Base-by-base conservation (phyloP, 108 stramenopile genomes). In the Pseudonitzschia multiseries region DNA sequence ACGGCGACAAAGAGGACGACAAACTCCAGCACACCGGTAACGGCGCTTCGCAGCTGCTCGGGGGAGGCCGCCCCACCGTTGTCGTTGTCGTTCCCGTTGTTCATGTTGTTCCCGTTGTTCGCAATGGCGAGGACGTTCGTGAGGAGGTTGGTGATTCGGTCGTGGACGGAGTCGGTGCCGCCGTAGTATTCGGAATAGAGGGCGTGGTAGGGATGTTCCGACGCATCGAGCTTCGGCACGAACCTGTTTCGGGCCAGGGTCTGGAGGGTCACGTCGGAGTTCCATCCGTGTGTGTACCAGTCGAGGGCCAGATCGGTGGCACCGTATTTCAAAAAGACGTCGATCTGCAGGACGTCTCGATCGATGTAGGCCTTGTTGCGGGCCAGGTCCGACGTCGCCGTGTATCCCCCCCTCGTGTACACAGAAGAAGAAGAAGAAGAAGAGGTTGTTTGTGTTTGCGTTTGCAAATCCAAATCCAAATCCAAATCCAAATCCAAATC, bases 201-300 rank as follows among this genome's bases (percentile, higher is more conserved):
- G 17, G 66, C 4, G n/a, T 15, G 48, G 44, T 67, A 67, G 17
- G 42, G 70, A 5, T 29, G 9, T 43, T 70, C 53, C 42, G 68
- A 69, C 43, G 53, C 79, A 9, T 18, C 50, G 43, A 71, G 24
- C 17, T 62, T 15, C 22, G 77, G 77, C 9, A 78, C 56, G 14
- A 78, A 54, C 41, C 44, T 60, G 56, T 69, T 63, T 36, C 56
- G 73, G 15, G 84, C 86, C 21, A 89, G 51, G 21, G 60, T 65
- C 15, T 75, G 64, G 14, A 89, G 67, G 44, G 72, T 66, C 42
- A 69, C 22, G 8, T 59, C 69, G 12, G 75, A 66, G 65, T 85
- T 85, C 72, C 81, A 81, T 14, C 88, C 88, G 72, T 83, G 73
- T 31, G 21, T 44, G 57, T 89, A 89, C 62, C 79, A 80, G 32